Base-by-base conservation (phyloP, 2,329 filamentous ascomycete genomes). In the Boeremia lycopersici region DNA sequence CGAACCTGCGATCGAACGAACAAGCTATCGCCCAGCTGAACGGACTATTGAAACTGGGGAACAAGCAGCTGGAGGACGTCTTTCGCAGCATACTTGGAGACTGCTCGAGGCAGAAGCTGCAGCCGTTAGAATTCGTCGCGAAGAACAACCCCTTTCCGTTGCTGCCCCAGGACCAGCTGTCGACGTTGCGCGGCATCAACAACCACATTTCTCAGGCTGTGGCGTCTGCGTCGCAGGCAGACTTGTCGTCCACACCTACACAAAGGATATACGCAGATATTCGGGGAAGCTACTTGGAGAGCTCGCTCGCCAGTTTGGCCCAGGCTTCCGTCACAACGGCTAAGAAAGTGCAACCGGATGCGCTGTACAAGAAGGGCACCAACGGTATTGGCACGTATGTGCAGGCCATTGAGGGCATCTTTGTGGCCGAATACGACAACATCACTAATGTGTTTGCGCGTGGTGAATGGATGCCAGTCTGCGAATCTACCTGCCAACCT, bases 301-400 rank as follows among this genome's bases (percentile, higher is more conserved):
- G 84, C 13, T 93, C 90, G 9, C 76, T 99, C 61, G 87, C 90
- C 57, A 98, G 96, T 71, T 81, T 98, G 40, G 90, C 95, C 2
- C 87, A 90, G 35, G 93, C 93, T 13, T 96, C 92, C 29, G 71
- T 81, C 80, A 96, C 72, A 88, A 91, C 79, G 88, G 92, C 43
- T 83, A 89, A 75, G 19, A 91, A 90, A 76, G 87, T 87, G 48
- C 79, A 81, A 12, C 83, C 88, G 1, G 91, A 93, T 71, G 90
- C 90, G 2, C 85, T 96, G 9, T 99, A 99, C 74, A 87, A 88
- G 55, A 84, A 90, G 55, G 93, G 93, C 12, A 95, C 90, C 19
- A 98, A 95, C 74, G 93, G 92, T 4, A 96, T 99, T 55, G 88
- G 89, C 2, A 91, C 89, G 31, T 99, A 99, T 72, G 89, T 91